Percentiles rank a stretch among this genome's conserved stretches.
phyloP scores from a whole-genome alignment of 2,329 filamentous ascomycete genomes.

The Phialophora tarda region DNA sequence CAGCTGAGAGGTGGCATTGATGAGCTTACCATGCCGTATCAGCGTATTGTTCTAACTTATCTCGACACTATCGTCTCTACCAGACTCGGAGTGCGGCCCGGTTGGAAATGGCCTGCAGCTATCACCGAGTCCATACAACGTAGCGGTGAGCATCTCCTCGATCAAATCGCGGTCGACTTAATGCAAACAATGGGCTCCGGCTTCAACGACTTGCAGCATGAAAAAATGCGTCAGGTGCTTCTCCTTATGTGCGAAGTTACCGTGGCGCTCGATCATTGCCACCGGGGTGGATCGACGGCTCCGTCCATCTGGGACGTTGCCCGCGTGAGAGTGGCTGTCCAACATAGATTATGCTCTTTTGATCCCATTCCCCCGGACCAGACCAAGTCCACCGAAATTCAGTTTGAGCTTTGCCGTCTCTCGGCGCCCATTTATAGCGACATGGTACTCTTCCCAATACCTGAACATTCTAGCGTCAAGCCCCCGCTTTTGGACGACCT shows the following conservation, averaged over 20 bases:
- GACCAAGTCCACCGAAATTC: not conserved
- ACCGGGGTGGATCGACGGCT: conserved; percentile 3
- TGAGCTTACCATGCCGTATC: conserved; percentile 9
- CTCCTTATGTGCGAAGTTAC: conserved; percentile 12
- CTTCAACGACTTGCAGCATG: conserved; percentile 1
- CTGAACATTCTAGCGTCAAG: not conserved
- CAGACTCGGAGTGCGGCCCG: not conserved
- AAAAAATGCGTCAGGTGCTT: conserved; percentile 4
- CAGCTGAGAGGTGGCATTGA: conserved; percentile 9
- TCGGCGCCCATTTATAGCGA: conserved; percentile 8
- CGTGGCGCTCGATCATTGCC: conserved; percentile 9
- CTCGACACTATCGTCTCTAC: conserved; percentile 10
- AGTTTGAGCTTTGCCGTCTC: conserved; percentile 3
- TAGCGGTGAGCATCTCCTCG: conserved; percentile 6
- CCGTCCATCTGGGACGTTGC: conserved; percentile 6
- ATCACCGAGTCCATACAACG: conserved; percentile 9
- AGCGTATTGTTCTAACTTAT: conserved; percentile 7
- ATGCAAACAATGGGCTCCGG: conserved; percentile 7
- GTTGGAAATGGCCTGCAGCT: conserved; percentile 7
- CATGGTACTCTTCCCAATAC: conserved; percentile 6
- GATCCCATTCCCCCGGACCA: not conserved
- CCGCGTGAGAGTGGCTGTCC: conserved; percentile 5
- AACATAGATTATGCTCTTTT: conserved; percentile 7
- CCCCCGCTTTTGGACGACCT: conserved; percentile 1
- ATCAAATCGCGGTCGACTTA: not conserved